Percentiles rank a stretch among this genome's conserved stretches.
phyloP scores from a whole-genome alignment of 495 filamentous ascomycete species.

The Hypomontagnella submonticulosa region DNA sequence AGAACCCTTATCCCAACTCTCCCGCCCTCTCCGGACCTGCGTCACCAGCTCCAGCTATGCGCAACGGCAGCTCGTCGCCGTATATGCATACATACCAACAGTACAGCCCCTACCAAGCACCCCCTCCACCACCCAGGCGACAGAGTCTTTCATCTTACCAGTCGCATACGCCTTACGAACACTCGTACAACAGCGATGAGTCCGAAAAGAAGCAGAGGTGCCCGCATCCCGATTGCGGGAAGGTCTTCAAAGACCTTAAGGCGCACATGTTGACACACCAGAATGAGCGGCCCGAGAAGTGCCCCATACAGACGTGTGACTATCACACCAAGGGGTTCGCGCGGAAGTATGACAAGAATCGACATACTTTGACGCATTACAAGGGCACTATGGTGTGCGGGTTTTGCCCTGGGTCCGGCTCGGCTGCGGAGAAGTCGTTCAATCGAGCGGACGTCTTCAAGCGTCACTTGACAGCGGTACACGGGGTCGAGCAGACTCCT shows the following conservation, averaged over 20 bases:
- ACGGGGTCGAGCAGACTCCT: slow-evolving; percentile 93
- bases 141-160: slow-evolving; percentile 56
- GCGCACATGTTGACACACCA: slow-evolving; percentile 98
- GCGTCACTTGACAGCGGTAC: slow-evolving; percentile 91
- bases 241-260: slow-evolving; percentile 92
- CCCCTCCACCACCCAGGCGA: slow-evolving; percentile 33
- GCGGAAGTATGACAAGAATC: slow-evolving; percentile 97
- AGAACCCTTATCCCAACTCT: slow-evolving; percentile 57
- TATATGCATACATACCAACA: slow-evolving; percentile 54
- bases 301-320: slow-evolving; percentile 92
- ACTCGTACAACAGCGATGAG: slow-evolving; percentile 49
- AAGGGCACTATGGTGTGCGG: slow-evolving; percentile 99
- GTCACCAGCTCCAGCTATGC: slow-evolving; percentile 56
- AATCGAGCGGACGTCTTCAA: slow-evolving; percentile 99
- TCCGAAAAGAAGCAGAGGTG: slow-evolving; percentile 64
- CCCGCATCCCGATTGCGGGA: slow-evolving; percentile 84
- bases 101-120: slow-evolving; percentile 43
- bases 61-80: slow-evolving; percentile 57
- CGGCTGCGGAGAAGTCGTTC: slow-evolving; percentile 95
- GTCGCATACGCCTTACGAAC: slow-evolving; percentile 51
- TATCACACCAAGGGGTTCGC: slow-evolving; percentile 97
- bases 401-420: slow-evolving; percentile 94
- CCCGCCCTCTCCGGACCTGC: slow-evolving; percentile 56
- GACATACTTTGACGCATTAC: slow-evolving; percentile 98
- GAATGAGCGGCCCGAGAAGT: slow-evolving; percentile 94